These are phyloP conservation scores for Pythium myriotylum DNA, from an alignment of 352 stramenopile genomes.

Conservation along the genomic window DNA sequence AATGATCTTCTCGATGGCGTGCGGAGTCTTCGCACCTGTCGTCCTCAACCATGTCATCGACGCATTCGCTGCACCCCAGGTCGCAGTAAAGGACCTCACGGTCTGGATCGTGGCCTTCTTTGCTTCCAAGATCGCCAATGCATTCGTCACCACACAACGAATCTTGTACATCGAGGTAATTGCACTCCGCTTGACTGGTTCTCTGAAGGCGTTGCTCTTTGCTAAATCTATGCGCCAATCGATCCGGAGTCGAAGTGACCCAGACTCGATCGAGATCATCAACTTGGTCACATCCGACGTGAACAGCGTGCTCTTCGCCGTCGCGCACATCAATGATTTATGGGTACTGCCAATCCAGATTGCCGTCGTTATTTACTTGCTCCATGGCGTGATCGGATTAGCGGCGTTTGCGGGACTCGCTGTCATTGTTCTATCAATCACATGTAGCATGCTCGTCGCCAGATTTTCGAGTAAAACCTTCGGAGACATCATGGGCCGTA, in stretches of 20 bases:
- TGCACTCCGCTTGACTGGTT: no score
- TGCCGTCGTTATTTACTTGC: conserved; percentile 19
- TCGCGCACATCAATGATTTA: conserved; percentile 34
- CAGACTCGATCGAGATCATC: conserved; percentile 87
- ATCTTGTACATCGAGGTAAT: conserved; percentile 41
- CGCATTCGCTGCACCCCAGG: conserved; percentile 21
- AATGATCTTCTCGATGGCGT: no score
- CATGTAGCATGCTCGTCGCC: conserved; percentile 12
- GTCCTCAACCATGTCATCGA: conserved; percentile 54
- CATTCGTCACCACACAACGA: conserved; percentile 28
- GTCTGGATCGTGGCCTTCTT: conserved; percentile 55
- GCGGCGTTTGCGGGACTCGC: conserved; percentile 28
- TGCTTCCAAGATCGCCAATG: no score
- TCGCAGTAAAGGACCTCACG: conserved; percentile 29
- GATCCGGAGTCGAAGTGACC: conserved; percentile 25
- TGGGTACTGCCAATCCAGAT: conserved; percentile 37
- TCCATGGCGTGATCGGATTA: conserved; percentile 20
- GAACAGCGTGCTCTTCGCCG: conserved; percentile 43
- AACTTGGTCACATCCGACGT: conserved; percentile 95
- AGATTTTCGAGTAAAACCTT: conserved; percentile 10
- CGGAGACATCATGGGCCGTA: conserved; percentile 24
- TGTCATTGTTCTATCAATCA: conserved; percentile 15
- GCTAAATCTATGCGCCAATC: no score
- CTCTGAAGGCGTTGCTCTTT: no score
- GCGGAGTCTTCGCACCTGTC: conserved; percentile 46